These are phyloP conservation scores for Camellia oleifera DNA, from an alignment of 179 eudicot species.

Conservation along the genomic window DNA sequence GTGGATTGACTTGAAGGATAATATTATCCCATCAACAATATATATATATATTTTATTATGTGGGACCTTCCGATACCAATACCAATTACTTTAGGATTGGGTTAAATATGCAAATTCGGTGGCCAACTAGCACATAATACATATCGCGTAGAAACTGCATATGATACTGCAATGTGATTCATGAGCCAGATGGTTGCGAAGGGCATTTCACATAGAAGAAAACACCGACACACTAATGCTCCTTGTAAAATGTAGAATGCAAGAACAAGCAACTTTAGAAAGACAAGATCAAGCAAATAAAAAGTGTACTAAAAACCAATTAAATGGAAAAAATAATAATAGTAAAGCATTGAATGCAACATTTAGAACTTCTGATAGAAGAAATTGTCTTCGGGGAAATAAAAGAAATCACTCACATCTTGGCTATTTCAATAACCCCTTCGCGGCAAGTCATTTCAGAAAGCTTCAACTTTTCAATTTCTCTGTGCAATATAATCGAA, in stretches of 20 bases:
- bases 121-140: background rate
- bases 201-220: background rate
- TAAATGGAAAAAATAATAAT: background rate
- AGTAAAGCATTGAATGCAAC: background rate
- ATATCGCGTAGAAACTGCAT: background rate
- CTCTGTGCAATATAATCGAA: conserved; percentile 42
- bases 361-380: background rate
- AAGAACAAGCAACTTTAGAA: conserved; percentile 1
- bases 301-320: too few relatives aligned
- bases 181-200: background rate
- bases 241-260: background rate
- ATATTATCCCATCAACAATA: too few relatives aligned
- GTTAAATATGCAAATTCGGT: background rate
- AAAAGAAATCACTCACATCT: conserved; percentile 61
- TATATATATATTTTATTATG: too few relatives aligned
- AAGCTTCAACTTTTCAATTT: conserved; percentile 90
- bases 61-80: too few relatives aligned
- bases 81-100: too few relatives aligned
- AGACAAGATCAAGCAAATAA: background rate
- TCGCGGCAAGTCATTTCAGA: conserved; percentile 97
- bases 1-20: too few relatives aligned
- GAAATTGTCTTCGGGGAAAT: background rate
- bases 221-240: background rate
- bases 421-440: conserved; percentile 88
- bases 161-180: background rate